Evolutionary conservation across 768 basidiomycete genomes (phyloP).

Genomic region (Boletus rubescentipes): DNA sequence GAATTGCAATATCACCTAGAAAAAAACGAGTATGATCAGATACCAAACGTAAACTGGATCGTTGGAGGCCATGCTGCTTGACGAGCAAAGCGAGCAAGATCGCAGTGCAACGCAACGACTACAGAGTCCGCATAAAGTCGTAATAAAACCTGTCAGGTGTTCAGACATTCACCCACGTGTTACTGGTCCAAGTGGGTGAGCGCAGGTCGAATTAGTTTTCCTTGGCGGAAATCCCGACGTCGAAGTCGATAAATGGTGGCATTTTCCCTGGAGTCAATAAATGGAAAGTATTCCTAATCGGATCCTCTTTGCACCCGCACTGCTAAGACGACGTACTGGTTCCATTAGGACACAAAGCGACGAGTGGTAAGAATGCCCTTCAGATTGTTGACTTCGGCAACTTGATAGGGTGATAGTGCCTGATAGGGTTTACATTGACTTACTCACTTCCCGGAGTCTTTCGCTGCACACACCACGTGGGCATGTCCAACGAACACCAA

Average conservation of each 20-base stretch:
- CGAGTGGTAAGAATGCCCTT: conserved; percentile 2
- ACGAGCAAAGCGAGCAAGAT: conserved; percentile 3
- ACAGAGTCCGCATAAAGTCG: background rate
- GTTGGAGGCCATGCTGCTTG: conserved; percentile 21
- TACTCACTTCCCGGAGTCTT: background rate
- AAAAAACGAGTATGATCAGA: conserved; percentile 15
- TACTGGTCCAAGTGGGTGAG: background rate
- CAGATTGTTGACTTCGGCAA: background rate
- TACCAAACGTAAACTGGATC: conserved; percentile 25
- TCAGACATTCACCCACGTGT: conserved; percentile 5
- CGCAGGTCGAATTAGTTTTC: background rate
- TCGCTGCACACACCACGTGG: conserved; percentile 6
- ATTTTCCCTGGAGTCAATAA: conserved; percentile 3
- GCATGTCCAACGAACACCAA: conserved; percentile 18
- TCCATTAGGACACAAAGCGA: background rate
- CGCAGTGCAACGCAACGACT: background rate
- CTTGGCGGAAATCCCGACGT: background rate
- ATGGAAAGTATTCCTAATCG: conserved; percentile 5
- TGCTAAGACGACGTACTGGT: background rate
- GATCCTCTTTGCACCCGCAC: conserved; percentile 6
- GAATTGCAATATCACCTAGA: conserved; percentile 11
- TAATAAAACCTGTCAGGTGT: background rate
- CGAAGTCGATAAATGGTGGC: background rate
- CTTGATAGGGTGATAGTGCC: background rate
- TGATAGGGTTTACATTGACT: background rate